A percentile compares a stretch with the other conserved stretches of the same genome.
Conservation (phyloP, 1,139 yeast genomes). For the Pichia sp. region DNA sequence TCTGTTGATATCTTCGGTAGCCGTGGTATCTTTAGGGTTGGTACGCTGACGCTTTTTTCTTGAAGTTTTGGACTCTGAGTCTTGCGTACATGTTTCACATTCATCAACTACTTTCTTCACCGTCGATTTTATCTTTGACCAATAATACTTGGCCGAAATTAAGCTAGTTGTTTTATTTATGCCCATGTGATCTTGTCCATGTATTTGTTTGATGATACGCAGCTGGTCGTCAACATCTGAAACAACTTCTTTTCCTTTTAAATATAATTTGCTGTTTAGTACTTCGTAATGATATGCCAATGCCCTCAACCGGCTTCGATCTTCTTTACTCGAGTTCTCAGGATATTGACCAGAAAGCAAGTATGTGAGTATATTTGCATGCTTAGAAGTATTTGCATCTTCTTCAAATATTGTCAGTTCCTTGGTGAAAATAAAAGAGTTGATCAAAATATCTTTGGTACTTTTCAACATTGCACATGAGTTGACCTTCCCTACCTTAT, state of each 20-base stretch:
- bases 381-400: conserved; percentile 45
- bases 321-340: conserved; percentile 72
- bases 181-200: conserved; percentile 55
- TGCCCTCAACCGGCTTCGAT: conserved; percentile 78
- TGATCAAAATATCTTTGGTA: conserved; percentile 68
- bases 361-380: conserved; percentile 74
- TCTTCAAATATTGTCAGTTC: conserved; percentile 43
- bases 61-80: background rate
- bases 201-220: conserved; percentile 69
- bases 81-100: conserved; percentile 68
- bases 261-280: conserved; percentile 65
- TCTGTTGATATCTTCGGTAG: background rate
- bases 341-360: conserved; percentile 86
- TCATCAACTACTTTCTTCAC: conserved; percentile 74
- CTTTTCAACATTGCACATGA: conserved; percentile 87
- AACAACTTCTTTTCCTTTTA: conserved; percentile 72
- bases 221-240: conserved; percentile 70
- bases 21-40: background rate
- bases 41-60: conserved; percentile 1
- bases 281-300: conserved; percentile 75
- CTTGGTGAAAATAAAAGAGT: conserved; percentile 40
- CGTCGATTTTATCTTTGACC: conserved; percentile 88
- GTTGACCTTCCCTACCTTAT: conserved; percentile 70
- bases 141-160: conserved; percentile 77
- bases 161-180: conserved; percentile 80